These are phyloP conservation scores for Eucalyptus brandiana DNA, from an alignment of 345 rosid species.

Conservation along the genomic window DNA sequence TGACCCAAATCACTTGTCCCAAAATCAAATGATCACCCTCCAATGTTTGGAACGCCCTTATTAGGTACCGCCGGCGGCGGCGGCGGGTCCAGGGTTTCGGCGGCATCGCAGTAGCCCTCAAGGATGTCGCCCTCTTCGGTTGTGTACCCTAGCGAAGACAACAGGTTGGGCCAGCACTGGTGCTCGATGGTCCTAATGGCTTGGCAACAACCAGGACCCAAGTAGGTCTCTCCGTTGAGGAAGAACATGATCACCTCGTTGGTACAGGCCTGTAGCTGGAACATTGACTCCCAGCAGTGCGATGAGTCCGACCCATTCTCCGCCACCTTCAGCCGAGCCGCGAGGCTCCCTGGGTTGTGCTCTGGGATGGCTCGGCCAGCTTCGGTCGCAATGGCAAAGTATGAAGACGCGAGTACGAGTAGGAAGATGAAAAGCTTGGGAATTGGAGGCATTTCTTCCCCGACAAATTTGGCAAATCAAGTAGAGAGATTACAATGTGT, in stretches of 20 bases:
- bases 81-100: background rate
- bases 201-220: conserved; percentile 50
- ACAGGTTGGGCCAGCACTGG: conserved; percentile 59
- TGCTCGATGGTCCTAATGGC: conserved; percentile 40
- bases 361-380: background rate
- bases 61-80: background rate
- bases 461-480: background rate
- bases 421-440: background rate
- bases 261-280: conserved; percentile 62
- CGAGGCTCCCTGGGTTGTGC: background rate
- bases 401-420: background rate
- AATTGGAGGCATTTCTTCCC: background rate
- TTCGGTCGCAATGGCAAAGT: background rate
- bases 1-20: background rate
- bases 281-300: conserved; percentile 64
- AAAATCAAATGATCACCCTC: background rate
- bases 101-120: conserved; percentile 52
- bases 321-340: conserved; percentile 29
- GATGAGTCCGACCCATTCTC: conserved; percentile 26
- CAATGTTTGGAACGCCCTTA: background rate
- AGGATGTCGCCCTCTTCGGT: conserved; percentile 51
- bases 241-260: conserved; percentile 65
- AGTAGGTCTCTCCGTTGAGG: conserved; percentile 56
- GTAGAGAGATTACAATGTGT: background rate
- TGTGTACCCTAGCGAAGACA: conserved; percentile 49